Evolutionary conservation across 805 yeast species (phyloP), one percentile per base, ranked within the genome.

Genomic region (Metschnikowia sp.): DNA sequence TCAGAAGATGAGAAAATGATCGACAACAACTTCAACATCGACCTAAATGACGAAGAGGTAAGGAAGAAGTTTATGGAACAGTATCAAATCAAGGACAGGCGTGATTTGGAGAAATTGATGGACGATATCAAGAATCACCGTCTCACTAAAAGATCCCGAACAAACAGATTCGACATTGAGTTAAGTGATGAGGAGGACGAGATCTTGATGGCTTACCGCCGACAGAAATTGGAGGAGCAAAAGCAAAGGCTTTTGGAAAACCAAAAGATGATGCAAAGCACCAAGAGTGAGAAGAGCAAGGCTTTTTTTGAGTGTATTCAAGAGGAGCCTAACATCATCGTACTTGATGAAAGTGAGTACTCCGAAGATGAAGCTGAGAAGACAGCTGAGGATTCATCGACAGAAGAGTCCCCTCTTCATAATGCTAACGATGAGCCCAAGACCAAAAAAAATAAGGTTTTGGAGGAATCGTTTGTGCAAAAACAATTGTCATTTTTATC

Each of bases 1-100:
- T 80, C 88, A 26, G 95, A 87, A 51, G 87, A 86, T 59, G 94
- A 86, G 64, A 75, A 69, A 51, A 82, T 87, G 88, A 76, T 86
- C 48, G 92, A 87, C 64, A 89, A 87, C 69, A 73, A 76, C 29
- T 75, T 83, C 39, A 78, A 77, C 47, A 64, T 81, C 31, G 78
- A 78, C 40, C 70, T 81, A 45, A 78, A 83, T 55, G 77, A 82
- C 49, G 80, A 76, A 35, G 83, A 77, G 44, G 72, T 86, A 44
- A 76, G 85, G 46, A 74, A 75, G 45, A 75, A 76, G 59, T 71
- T 83, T 39, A 78, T 81, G 59, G 78, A 78, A 49, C 84, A 83
- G 45, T 81, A 82, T 50, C 78, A 79, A 22, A 78, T 77, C 45
- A 74, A 77, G 35, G 95, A 88, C 63, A 75, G 80, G 46, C 74